Base-by-base conservation (phyloP, 1,139 yeast species). In the Debaryomyces udenii region DNA sequence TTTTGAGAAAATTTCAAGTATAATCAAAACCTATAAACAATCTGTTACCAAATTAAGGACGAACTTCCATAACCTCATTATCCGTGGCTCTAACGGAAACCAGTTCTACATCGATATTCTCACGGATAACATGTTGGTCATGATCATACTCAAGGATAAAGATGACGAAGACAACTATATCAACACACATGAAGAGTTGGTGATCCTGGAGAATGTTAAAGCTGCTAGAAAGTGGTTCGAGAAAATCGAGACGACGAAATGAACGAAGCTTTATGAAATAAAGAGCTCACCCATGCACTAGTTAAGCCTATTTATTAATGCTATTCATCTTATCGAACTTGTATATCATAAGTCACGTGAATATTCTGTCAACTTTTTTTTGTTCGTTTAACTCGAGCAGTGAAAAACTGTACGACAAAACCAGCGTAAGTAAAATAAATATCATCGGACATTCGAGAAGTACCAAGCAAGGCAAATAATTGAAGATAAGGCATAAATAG, bases 1-100 rank as follows among this genome's bases (percentile, higher is more conserved):
- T 52, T 93, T 91, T 57, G 99, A 93, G 59, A 91, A 91, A 62
- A 90, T 93, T 24, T 86, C 96, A 28, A 91, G 90, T 60, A 90
- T 91, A 44, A 89, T 93, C 71, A 93, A 93, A 57, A 90, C 96
- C 10, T 93, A 88, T 64, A 91, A 93, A 57, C 97, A 93, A 64
- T 86, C 96, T 47, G 90, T 95, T 40, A 83, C 90, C 38, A 90
- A 90, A 61, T 74, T 93, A 58, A 79, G 96, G 57, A 81, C 96
- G 1, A 89, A 86, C 55, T 88, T 93, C 62, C 84, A 80, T 49
- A 85, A 88, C 39, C 68, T 91, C 39, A 80, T 87, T 15, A 72
- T 93, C 34, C 81, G 86, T 45, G 96, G 96, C 11, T 76, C 79
- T 39, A 79, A 78, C 46, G 83, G 86, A 29, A 78, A 82, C 7